Conservation (phyloP, 2,329 filamentous ascomycete species). For the Exophiala mesophila region DNA sequence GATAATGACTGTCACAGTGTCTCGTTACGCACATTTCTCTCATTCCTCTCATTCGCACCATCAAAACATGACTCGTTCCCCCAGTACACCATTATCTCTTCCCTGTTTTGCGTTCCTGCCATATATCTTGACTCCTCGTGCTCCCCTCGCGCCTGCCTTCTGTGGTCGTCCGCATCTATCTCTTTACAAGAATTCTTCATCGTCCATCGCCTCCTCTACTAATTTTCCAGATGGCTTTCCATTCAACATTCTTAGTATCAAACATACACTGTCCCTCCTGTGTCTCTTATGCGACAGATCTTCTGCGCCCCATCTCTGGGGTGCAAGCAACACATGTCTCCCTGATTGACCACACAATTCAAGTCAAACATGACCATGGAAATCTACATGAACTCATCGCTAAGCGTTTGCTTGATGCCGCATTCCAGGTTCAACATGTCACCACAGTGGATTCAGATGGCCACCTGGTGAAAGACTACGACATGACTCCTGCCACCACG, state of each 20-base stretch:
- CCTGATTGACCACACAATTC: constrained; percentile 41
- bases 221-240: constrained; percentile 17
- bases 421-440: constrained; percentile 44
- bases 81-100: too few relatives aligned
- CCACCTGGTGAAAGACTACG: constrained; percentile 30
- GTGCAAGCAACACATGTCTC: constrained; percentile 39
- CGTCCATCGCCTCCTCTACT: neutral
- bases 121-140: neutral
- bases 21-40: too few relatives aligned
- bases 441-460: constrained; percentile 36
- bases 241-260: constrained; percentile 41
- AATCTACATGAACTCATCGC: constrained; percentile 34
- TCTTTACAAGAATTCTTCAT: neutral
- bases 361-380: constrained; percentile 34
- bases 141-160: neutral
- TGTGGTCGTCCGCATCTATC: too few relatives aligned
- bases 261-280: constrained; percentile 48
- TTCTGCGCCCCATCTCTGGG: constrained; percentile 34
- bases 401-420: constrained; percentile 38
- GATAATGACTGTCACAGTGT: too few relatives aligned
- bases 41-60: too few relatives aligned
- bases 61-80: too few relatives aligned
- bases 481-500: constrained; percentile 28
- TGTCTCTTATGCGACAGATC: constrained; percentile 41
- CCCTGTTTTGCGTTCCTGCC: too few relatives aligned